phyloP scores from a whole-genome alignment of 495 filamentous ascomycete genomes.

The Xylaria grammica region DNA sequence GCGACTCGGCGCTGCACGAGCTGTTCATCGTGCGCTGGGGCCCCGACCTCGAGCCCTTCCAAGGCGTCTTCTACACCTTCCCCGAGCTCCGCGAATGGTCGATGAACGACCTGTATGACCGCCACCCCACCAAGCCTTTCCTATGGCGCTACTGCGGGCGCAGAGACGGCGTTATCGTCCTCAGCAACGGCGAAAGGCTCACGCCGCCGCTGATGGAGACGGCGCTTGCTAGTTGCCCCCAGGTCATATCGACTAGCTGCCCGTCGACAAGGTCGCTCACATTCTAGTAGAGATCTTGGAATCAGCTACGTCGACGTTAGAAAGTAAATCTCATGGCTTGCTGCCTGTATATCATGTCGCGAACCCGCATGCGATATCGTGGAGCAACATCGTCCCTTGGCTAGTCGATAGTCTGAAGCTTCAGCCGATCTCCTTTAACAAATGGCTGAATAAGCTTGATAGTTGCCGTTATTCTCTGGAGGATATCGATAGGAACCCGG shows the following conservation, averaged over 20 bases:
- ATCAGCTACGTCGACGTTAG: background rate
- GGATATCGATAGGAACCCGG: constrained; percentile 19
- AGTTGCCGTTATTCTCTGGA: constrained; percentile 5
- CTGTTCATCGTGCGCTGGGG: constrained; percentile 39
- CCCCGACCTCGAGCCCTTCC: constrained; percentile 27
- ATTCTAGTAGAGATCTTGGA: constrained; percentile 29
- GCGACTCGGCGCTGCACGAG: constrained; percentile 37
- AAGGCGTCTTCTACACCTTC: constrained; percentile 47
- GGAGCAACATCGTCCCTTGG: constrained; percentile 20
- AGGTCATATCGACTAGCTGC: constrained; percentile 51
- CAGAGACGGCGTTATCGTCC: constrained; percentile 57
- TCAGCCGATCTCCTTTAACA: constrained; percentile 15
- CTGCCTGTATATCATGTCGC: constrained; percentile 34
- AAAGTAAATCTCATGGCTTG: constrained; percentile 30
- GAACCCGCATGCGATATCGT: constrained; percentile 32
- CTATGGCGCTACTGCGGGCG: constrained; percentile 50
- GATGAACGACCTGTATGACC: constrained; percentile 53
- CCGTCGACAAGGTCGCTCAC: constrained; percentile 46
- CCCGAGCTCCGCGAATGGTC: constrained; percentile 44
- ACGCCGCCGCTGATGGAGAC: constrained; percentile 52
- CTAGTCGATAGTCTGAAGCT: background rate
- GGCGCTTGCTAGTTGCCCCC: constrained; percentile 38
- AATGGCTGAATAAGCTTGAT: constrained; percentile 26
- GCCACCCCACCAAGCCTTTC: constrained; percentile 42
- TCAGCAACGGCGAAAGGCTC: constrained; percentile 58